Base-by-base conservation (phyloP, 2,329 filamentous ascomycete species). In the Corniculantispora saksenae region DNA sequence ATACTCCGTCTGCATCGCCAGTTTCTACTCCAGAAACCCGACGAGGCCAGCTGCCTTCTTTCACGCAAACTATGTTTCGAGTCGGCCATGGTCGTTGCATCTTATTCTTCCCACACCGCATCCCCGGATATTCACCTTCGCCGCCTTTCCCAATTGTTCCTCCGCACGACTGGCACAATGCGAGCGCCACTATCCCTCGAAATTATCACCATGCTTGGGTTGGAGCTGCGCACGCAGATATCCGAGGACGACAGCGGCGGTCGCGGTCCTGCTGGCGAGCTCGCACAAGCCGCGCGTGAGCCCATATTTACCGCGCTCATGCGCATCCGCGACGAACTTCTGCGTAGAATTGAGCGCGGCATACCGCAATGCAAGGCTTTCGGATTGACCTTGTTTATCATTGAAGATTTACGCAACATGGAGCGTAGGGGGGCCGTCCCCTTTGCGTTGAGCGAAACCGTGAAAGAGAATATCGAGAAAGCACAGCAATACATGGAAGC, bases 171-270 rank as follows among this genome's bases (percentile, higher is more conserved):
- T 1, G 55, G 63, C 25, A 23, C 29, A 8, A 58, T 47, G 35
- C 56, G 43, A 8, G 63, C 53, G 12, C 63, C 63, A 3, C 38
- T 64, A 4, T 58, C 53, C 3, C 55, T 64, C 10, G 55, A 64
- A 17, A 53, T 64, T n/a, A 55, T 54, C 15, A 60, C 63, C 27
- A 60, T 60, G 55, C 35, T 64, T 8, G 63, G 35, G 15, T 47
- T 64, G 5, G 63, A 64, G 35, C 32, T 64, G 12, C 47, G 51
- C 43, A 56, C 32, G 51, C 61, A 57, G 38, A 38, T 63, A 19
- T 19, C n/a, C n/a, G 61, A 63, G 23, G 48, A 61, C 45, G 47
- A 60, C 25, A 61, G 12, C 48, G 17, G 15, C 47, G 32, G 25
- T 23, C 10, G 35, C 48, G 48, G 48, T 3, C 35, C 47, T 17